Evolutionary conservation across 768 basidiomycete genomes (phyloP), one percentile per base, ranked within the genome.

Genomic region (Collybia sordida): DNA sequence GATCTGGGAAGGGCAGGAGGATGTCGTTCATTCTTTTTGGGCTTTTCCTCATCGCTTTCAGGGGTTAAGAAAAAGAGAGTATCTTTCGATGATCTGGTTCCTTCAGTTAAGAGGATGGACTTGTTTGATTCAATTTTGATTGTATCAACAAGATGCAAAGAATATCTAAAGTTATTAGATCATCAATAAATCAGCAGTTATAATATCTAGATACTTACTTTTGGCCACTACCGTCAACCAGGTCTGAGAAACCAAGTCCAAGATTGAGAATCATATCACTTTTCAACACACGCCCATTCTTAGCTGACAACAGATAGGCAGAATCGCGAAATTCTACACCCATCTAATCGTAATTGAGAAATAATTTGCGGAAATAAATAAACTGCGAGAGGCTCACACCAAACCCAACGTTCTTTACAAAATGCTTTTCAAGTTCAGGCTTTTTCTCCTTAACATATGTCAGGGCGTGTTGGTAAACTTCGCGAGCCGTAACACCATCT

Each of bases 311-410:
- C 11, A 94, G 70, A 64, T 94, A 97, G 0, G 84, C 74, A 8
- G 87, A 82, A 63, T 99, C 96, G 36, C 94, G 84, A 71, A 95
- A 98, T 66, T 99, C 96, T 63, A 98, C 83, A 5, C 96, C 96
- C 66, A 86, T 98, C 95, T 98, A 58, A 1, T 14, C 19, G 17
- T 34, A 22, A 14, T 34, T 11, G 17, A 36, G 25, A 41, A 23
- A 36, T 49, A 18, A 47, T 42, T 22, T 25, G 14, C 46, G 23
- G 50, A n/a, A n/a, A 31, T n/a, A 40, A 24, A 47, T 42, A 6
- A 36, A 28, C 8, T 24, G 35, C 23, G 24, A 31, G 38, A 12
- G 25, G 49, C 86, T 59, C 65, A 96, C 94, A 19, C 85, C 89
- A 63, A 94, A 95, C 2, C 96, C 96, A 45, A 95, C 72, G 54